phyloP scores from a whole-genome alignment of 2,329 filamentous ascomycete genomes.

The Laburnicola sp. region DNA sequence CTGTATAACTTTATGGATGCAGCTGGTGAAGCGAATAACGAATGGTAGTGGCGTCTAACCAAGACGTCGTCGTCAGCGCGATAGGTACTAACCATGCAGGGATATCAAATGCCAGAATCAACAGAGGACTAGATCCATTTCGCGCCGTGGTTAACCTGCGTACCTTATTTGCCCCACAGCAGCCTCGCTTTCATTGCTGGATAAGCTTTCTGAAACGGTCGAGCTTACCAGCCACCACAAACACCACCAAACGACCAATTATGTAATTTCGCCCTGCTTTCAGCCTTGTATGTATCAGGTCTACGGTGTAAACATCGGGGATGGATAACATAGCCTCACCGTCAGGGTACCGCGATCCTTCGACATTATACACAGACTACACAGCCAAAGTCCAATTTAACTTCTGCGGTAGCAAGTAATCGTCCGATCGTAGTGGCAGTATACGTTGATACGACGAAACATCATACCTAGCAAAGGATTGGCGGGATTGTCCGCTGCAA shows the following conservation, averaged over 20 bases:
- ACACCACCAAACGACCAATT: not conserved
- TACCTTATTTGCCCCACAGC: not conserved
- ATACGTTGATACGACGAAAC: not conserved
- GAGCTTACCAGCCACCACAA: constrained; percentile 15
- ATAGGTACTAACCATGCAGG: too few relatives aligned
- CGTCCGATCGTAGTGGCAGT: not conserved
- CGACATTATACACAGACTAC: not conserved
- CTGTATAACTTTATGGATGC: too few relatives aligned
- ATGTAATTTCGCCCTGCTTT: constrained; percentile 14
- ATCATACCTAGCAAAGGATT: not conserved
- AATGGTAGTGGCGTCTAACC: too few relatives aligned
- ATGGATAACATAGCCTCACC: constrained; percentile 25
- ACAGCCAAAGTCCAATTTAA: constrained; percentile 2
- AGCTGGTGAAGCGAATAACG: too few relatives aligned
- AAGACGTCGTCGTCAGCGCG: too few relatives aligned
- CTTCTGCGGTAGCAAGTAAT: constrained; percentile 1
- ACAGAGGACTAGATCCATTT: too few relatives aligned
- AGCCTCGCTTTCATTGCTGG: not conserved
- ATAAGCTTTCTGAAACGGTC: not conserved
- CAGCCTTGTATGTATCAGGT: constrained; percentile 28
- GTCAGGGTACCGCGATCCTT: constrained; percentile 23
- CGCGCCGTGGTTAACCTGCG: not conserved
- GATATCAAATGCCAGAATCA: too few relatives aligned
- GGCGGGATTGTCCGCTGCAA: not conserved
- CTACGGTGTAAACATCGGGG: constrained; percentile 16